Percentiles rank a stretch among this genome's conserved stretches.
Evolutionary conservation across 2,329 filamentous ascomycete genomes (phyloP).

Genomic region (Trichoderma koningii): DNA sequence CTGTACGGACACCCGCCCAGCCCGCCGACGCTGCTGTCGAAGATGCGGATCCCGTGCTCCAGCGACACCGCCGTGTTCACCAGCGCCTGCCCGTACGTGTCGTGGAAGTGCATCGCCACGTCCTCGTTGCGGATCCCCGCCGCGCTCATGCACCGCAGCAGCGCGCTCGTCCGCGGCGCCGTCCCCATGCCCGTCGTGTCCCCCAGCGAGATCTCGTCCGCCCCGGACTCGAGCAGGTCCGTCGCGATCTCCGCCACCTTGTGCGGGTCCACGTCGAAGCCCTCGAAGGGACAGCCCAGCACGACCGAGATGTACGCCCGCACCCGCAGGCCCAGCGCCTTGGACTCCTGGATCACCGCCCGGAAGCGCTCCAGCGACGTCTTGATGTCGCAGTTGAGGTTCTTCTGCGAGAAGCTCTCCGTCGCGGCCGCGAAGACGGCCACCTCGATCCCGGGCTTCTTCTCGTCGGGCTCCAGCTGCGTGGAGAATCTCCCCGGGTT

Average conservation of each 20-base stretch:
- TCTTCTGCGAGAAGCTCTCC: slow-evolving; percentile 76
- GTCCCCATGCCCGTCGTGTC: slow-evolving; percentile 93
- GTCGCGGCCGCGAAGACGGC: slow-evolving; percentile 82
- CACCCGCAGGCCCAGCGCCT: slow-evolving; percentile 65
- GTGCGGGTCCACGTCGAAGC: slow-evolving; percentile 63
- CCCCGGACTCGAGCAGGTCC: slow-evolving; percentile 78
- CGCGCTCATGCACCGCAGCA: slow-evolving; percentile 64
- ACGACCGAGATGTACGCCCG: slow-evolving; percentile 81
- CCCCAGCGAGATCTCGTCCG: slow-evolving; percentile 85
- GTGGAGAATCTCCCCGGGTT: slow-evolving; percentile 54
- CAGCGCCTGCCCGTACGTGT: slow-evolving; percentile 84
- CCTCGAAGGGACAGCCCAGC: slow-evolving; percentile 76
- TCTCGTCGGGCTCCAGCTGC: slow-evolving; percentile 48
- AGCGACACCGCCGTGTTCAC: slow-evolving; percentile 78
- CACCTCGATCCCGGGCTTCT: slow-evolving; percentile 62
- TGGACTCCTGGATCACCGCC: slow-evolving; percentile 69
- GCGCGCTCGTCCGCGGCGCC: slow-evolving; percentile 65
- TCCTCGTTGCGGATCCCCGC: slow-evolving; percentile 70
- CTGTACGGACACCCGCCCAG: slow-evolving; percentile 84
- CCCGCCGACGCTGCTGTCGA: slow-evolving; percentile 78
- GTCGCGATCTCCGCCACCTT: slow-evolving; percentile 67
- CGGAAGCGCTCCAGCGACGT: slow-evolving; percentile 71
- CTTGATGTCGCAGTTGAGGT: slow-evolving; percentile 78
- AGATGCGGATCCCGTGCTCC: slow-evolving; percentile 74
- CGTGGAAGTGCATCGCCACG: slow-evolving; percentile 83